These are phyloP conservation scores for Noccaea caerulescens DNA, from an alignment of 345 rosid genomes.

Conservation along the genomic window DNA sequence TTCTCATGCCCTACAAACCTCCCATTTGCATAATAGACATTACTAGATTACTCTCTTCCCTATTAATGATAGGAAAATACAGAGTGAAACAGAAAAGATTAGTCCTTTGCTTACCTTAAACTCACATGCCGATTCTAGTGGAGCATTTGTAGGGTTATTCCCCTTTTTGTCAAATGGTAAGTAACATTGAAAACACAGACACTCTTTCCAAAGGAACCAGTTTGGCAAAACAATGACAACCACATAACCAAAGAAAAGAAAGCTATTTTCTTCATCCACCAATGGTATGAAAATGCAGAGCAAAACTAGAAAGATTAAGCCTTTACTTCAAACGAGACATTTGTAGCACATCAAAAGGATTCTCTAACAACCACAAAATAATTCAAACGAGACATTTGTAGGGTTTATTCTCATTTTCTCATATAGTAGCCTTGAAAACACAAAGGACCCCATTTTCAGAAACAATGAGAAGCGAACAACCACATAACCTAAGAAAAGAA, in stretches of 20 bases:
- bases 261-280: not conserved
- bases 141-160: not conserved
- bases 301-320: constrained; percentile 1
- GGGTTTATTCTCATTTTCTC: not conserved
- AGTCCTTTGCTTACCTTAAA: constrained; percentile 8
- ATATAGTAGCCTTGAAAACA: not conserved
- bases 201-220: not conserved
- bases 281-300: not conserved
- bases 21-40: not conserved
- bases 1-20: not conserved
- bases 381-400: not conserved
- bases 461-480: not conserved
- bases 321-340: not conserved
- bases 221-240: not conserved
- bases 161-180: not conserved
- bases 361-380: not conserved
- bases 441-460: not conserved
- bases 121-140: not conserved
- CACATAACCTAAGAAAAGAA: not conserved
- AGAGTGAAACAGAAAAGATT: not conserved
- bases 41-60: not conserved
- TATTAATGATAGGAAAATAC: not conserved
- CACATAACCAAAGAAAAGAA: not conserved
- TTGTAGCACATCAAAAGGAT: constrained; percentile 9
- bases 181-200: not conserved